Base-by-base conservation (phyloP, 139 green algal genomes). In the Chlorella sp. region DNA sequence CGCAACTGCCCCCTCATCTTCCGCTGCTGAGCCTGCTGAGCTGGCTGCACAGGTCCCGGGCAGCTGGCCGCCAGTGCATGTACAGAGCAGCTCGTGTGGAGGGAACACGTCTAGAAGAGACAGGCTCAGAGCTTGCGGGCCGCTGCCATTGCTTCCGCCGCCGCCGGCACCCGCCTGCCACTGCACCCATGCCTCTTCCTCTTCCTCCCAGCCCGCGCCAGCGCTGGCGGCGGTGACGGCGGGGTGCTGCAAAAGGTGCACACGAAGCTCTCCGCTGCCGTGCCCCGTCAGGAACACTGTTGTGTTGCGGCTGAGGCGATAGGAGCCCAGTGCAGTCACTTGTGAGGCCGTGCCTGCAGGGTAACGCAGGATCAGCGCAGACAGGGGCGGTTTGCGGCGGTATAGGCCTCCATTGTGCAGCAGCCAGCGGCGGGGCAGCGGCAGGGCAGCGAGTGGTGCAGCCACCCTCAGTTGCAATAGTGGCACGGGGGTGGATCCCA, bases 241-340 rank as follows among this genome's bases (percentile, higher is more conserved):
- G 2, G n/a, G 57, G n/a, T 32, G 57, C 81, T 68, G 83, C 85
- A 83, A 9, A 71, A 89, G 71, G 16, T 89, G 85, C 83, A 86
- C 88, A 79, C 92, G 89, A 66, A 93, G 89, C 79, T 93, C 89
- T 36, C 92, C 91, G 81, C 89, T 69, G 40, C 84, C 84, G 75
- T 94, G 92, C 32, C 92, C 92, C 3, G 89, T 94, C 19, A 94
- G 83, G 60, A 94, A 71, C 42, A 90, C 75, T 0, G 77, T 91
- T 53, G 92, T 88, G 21, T 89, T 86, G 37, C 40, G 78, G 5
- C 86, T 39, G 30, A 93, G 34, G 15, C 32, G 37, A 84, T 86
- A 93, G 19, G 91, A 92, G 19, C 85, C 40, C 34, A 92, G 85
- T 5, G 88, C 85, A 0, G 89, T 94, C 11, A 93, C 86, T n/a